These are phyloP conservation scores for Stagonosporopsis chrysanthemi DNA, from an alignment of 2,329 filamentous ascomycete genomes.

Conservation along the genomic window DNA sequence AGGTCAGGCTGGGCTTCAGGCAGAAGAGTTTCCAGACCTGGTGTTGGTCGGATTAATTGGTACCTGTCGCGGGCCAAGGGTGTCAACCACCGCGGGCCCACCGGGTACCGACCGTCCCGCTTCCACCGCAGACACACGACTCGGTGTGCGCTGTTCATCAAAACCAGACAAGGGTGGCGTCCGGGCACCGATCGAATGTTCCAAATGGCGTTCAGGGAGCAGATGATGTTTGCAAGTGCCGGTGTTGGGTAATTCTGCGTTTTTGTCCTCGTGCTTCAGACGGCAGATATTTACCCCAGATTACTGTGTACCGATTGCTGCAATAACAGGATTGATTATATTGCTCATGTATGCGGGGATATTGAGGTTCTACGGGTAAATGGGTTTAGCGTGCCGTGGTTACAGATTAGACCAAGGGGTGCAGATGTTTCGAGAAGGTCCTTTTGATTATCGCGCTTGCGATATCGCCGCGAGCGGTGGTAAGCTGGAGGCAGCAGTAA, in stretches of 20 bases:
- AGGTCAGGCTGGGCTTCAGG: conserved; percentile 11
- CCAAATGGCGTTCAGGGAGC: conserved; percentile 18
- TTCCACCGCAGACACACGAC: conserved; percentile 9
- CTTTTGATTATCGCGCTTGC: conserved; percentile 11
- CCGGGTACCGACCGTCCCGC: conserved; percentile 14
- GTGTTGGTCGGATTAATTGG: conserved; percentile 19
- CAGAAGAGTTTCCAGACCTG: conserved; percentile 15
- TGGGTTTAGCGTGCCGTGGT: conserved; percentile 28
- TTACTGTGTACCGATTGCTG: conserved; percentile 22
- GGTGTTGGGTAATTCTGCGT: conserved; percentile 21
- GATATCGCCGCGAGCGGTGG: conserved; percentile 8
- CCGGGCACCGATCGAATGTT: conserved; percentile 27
- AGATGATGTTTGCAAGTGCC: conserved; percentile 32
- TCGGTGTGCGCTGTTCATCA: conserved; percentile 20
- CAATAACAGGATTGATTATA: conserved; percentile 43
- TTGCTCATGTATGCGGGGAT: conserved; percentile 42
- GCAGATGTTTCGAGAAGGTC: conserved; percentile 42
- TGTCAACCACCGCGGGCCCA: conserved; percentile 10
- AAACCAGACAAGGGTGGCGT: conserved; percentile 21
- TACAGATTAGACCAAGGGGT: conserved; percentile 47
- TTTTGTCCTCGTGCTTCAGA: conserved; percentile 36
- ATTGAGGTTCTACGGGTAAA: conserved; percentile 31
- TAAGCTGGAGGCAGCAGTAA: conserved; percentile 34
- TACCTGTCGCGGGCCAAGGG: conserved; percentile 12
- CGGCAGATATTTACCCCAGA: conserved; percentile 41